Base-by-base conservation (phyloP, 2,329 filamentous ascomycete species). In the Xylariales sp. region DNA sequence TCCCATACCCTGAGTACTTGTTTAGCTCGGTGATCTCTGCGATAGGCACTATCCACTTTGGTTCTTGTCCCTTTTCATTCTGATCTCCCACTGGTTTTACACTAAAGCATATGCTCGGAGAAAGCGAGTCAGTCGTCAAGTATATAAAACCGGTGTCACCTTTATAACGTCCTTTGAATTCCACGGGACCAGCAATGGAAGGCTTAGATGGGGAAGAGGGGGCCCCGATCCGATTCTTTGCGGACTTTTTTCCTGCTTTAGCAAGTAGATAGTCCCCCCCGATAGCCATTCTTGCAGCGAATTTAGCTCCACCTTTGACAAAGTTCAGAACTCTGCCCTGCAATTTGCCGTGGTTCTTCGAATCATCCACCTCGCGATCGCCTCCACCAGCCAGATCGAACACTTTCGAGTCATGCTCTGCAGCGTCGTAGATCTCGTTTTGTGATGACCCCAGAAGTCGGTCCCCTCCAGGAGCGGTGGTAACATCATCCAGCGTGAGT, bases 241-340 rank as follows among this genome's bases (percentile, higher is more conserved):
- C 29, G 25, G 15, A 18, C 11, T 33, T 17, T n/a, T 14, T 33
- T 6, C 30, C 30, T 17, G 23, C n/a, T 23, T 45, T 45, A 8
- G 40, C 42, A n/a, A 40, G 29, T 2, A 37, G 18, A 25, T 42
- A 40, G 29, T 45, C 42, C 6, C 33, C 33, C 2, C 12, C 20
- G 13, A 36, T 25, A 13, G 33, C 19, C 8, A 30, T 31, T 24
- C 37, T 37, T 29, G 32, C 40, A 7, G 32, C 40, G 11, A 21
- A 37, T 18, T 38, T 39, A 17, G 37, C 37, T 11, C 42, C 33
- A 13, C 23, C n/a, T 31, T 45, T 45, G 29, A 42, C 13, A 12
- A 37, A 17, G 19, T 25, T 24, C 10, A 42, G 37, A 3, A 45
- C 8, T 19, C 30, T 42, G 16, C 30, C 20, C 17, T 17, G 17